phyloP scores from a whole-genome alignment of 2,329 filamentous ascomycete genomes.

The Macrophomina tecta region DNA sequence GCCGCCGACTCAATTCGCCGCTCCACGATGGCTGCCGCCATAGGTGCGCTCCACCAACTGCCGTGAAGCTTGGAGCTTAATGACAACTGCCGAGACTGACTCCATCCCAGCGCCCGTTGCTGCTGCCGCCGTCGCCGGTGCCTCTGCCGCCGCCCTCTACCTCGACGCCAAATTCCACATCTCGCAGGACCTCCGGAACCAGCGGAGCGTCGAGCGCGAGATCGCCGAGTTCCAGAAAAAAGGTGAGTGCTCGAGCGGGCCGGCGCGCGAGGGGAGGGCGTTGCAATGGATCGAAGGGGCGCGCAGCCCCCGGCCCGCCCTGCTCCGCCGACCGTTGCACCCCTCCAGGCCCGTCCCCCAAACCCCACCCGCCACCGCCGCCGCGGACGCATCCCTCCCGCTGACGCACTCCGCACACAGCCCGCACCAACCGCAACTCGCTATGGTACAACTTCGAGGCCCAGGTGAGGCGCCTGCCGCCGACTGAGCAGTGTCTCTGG shows the following conservation, averaged over 20 bases:
- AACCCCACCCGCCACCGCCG: background rate
- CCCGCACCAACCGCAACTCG: conserved; percentile 55
- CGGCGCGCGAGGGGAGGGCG: no score
- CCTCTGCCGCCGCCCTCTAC: conserved; percentile 60
- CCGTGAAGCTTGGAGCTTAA: background rate
- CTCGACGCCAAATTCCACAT: conserved; percentile 74
- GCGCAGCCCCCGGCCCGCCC: no score
- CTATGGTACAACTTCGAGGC: conserved; percentile 71
- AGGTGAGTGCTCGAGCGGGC: conserved; percentile 3
- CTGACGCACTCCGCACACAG: background rate
- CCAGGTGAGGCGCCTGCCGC: conserved; percentile 49
- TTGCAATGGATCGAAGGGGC: no score
- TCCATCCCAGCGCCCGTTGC: conserved; percentile 9
- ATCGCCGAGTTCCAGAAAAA: conserved; percentile 7
- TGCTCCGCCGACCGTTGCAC: conserved; percentile 35
- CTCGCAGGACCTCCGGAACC: conserved; percentile 57
- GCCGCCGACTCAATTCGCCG: background rate
- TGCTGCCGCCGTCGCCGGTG: conserved; percentile 33
- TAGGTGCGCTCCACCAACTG: background rate
- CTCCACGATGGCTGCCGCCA: conserved; percentile 7
- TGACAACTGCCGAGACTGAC: background rate
- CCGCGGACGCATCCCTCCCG: no score
- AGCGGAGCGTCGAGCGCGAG: background rate
- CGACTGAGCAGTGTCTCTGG: conserved; percentile 48
- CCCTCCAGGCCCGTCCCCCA: conserved; percentile 30